Evolutionary conservation across 2,329 filamentous ascomycete species (phyloP).

Genomic region (Chrysoporthe cubensis): DNA sequence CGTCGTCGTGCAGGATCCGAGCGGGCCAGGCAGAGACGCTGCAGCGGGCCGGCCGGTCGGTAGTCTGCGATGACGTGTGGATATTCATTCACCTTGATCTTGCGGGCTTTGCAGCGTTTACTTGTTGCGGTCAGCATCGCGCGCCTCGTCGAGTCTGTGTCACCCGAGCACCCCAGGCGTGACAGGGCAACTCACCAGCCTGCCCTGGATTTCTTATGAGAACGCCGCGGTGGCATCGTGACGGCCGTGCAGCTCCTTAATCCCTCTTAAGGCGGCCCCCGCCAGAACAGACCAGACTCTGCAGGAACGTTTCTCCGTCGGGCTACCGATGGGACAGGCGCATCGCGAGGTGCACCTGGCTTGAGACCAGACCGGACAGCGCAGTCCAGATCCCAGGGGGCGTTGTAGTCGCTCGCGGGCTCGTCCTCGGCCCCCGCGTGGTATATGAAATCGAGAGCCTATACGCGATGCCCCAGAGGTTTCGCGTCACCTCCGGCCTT

Average conservation of each 20-base stretch:
- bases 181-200: constrained; percentile 49
- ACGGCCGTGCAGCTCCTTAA: constrained; percentile 1
- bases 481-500: neutral
- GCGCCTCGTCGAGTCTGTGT: constrained; percentile 35
- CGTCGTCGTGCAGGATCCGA: no score
- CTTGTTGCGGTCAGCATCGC: constrained; percentile 7
- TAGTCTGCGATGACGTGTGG: neutral
- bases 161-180: no score
- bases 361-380: neutral
- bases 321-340: constrained; percentile 18
- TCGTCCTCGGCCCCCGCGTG: neutral
- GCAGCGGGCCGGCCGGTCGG: neutral
- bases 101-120: constrained; percentile 64
- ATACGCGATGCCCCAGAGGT: neutral
- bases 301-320: constrained; percentile 18
- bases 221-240: constrained; percentile 65
- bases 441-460: neutral
- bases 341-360: constrained; percentile 18
- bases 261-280: neutral
- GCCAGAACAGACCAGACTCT: constrained; percentile 13
- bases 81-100: constrained; percentile 66
- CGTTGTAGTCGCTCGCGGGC: neutral
- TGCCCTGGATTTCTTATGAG: constrained; percentile 71
- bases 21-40: neutral
- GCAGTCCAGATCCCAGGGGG: neutral